Conservation (phyloP, 306 rosid species). For the Cicer arietinum region DNA sequence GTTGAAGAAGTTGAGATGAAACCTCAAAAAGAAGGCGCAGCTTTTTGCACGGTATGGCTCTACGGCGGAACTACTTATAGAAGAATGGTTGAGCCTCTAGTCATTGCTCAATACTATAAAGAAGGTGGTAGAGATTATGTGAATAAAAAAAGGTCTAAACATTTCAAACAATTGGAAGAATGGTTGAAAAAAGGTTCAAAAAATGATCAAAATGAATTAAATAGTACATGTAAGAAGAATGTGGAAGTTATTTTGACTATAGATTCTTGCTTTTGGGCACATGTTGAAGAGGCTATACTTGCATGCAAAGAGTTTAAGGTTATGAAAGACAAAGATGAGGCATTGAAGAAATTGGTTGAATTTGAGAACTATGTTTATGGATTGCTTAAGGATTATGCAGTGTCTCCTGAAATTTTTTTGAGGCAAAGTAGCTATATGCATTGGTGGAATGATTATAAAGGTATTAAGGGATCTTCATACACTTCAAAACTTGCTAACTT, state of each 20-base stretch:
- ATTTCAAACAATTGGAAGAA: conserved; percentile 48
- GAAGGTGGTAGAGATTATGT: conserved; percentile 31
- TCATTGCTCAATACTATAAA: conserved; percentile 61
- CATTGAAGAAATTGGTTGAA: background rate
- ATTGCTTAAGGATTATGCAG: conserved; percentile 45
- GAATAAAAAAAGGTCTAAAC: conserved; percentile 46
- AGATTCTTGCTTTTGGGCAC: conserved; percentile 80
- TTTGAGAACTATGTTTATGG: conserved; percentile 59
- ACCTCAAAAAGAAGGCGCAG: conserved; percentile 52
- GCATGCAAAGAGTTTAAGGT: conserved; percentile 36
- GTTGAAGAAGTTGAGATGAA: conserved; percentile 58
- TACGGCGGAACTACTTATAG: conserved; percentile 52
- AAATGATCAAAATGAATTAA: background rate
- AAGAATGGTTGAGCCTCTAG: conserved; percentile 69
- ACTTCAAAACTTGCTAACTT: conserved; percentile 42
- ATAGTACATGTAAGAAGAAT: conserved; percentile 11
- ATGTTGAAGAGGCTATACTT: conserved; percentile 60
- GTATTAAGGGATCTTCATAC: conserved; percentile 25
- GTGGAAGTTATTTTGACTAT: conserved; percentile 48
- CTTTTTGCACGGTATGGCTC: conserved; percentile 47
- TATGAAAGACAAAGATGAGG: background rate
- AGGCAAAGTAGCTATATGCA: conserved; percentile 55
- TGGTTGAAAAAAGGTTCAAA: conserved; percentile 39
- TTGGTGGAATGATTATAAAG: conserved; percentile 63
- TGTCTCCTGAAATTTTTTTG: conserved; percentile 73